Percentiles rank a stretch among this genome's conserved stretches.
These are phyloP conservation scores for Phaeosphaeria sp. DNA, from an alignment of 2,329 filamentous ascomycete genomes.

Conservation along the genomic window DNA sequence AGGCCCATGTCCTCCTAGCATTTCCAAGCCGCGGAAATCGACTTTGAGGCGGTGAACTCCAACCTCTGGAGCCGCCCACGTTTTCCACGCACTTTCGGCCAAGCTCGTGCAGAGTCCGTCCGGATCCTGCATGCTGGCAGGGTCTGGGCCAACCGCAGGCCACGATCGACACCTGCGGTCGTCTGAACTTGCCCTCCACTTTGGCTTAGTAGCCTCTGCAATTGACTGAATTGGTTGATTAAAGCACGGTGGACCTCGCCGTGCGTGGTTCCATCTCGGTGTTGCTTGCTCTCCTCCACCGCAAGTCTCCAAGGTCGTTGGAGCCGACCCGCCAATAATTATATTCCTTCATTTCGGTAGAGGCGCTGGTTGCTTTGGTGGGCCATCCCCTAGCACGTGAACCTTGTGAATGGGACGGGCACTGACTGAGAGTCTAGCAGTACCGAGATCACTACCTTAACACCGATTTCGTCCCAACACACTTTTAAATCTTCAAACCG, in stretches of 20 bases:
- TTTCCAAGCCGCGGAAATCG: constrained; percentile 19
- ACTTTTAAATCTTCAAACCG: constrained; percentile 8
- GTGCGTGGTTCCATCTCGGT: constrained; percentile 30
- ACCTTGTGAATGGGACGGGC: constrained; percentile 26
- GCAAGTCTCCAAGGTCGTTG: constrained; percentile 5
- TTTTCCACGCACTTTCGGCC: constrained; percentile 20
- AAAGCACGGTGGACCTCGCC: constrained; percentile 28
- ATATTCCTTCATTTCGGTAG: constrained; percentile 20
- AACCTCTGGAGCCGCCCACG: constrained; percentile 26
- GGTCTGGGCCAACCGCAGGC: constrained; percentile 29
- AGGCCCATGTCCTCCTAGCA: constrained; percentile 21
- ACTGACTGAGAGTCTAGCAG: constrained; percentile 29
- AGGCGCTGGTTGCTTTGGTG: constrained; percentile 35
- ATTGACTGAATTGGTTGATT: constrained; percentile 26
- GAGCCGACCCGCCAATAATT: constrained; percentile 7
- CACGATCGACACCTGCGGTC: constrained; percentile 25
- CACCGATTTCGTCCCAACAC: constrained; percentile 26
- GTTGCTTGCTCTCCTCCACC: constrained; percentile 19
- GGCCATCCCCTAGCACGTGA: constrained; percentile 28
- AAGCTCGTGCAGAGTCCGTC: constrained; percentile 27
- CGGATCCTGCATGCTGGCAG: constrained; percentile 22
- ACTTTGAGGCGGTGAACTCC: constrained; percentile 37
- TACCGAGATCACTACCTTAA: constrained; percentile 30
- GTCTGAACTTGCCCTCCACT: constrained; percentile 21
- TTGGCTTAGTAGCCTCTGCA: constrained; percentile 22